Conservation (phyloP, 805 yeast genomes). For the Candida pini region DNA sequence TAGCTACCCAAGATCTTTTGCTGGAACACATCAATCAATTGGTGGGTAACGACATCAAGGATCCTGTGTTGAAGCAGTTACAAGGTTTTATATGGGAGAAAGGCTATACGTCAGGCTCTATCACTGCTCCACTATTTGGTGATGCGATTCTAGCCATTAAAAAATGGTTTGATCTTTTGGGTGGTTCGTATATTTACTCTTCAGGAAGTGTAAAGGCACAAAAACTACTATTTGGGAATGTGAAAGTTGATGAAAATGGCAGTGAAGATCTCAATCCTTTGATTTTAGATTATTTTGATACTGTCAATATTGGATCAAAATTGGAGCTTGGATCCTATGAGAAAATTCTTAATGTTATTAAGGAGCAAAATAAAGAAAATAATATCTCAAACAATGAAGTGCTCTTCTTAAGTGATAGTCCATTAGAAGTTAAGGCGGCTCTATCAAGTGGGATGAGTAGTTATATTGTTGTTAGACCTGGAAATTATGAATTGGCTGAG, state of each 20-base stretch:
- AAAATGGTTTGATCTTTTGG: constrained; percentile 28
- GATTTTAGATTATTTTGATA: constrained; percentile 74
- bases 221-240: constrained; percentile 66
- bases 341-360: constrained; percentile 38
- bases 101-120: constrained; percentile 74
- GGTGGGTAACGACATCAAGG: constrained; percentile 68
- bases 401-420: constrained; percentile 76
- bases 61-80: constrained; percentile 64
- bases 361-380: constrained; percentile 15
- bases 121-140: constrained; percentile 67
- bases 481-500: constrained; percentile 51
- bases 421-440: constrained; percentile 74
- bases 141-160: constrained; percentile 64
- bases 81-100: constrained; percentile 81
- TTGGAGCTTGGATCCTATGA: constrained; percentile 50
- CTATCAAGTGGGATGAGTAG: constrained; percentile 54
- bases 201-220: constrained; percentile 90
- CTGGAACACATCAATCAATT: constrained; percentile 46
- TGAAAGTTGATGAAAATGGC: constrained; percentile 31
- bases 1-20: constrained; percentile 28
- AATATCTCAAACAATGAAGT: constrained; percentile 29
- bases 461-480: constrained; percentile 62
- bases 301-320: constrained; percentile 77
- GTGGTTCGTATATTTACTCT: constrained; percentile 66
- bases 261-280: constrained; percentile 45